These are phyloP conservation scores for Wallacemonas sp. DNA, from an alignment of 208 protist species.

Conservation along the genomic window DNA sequence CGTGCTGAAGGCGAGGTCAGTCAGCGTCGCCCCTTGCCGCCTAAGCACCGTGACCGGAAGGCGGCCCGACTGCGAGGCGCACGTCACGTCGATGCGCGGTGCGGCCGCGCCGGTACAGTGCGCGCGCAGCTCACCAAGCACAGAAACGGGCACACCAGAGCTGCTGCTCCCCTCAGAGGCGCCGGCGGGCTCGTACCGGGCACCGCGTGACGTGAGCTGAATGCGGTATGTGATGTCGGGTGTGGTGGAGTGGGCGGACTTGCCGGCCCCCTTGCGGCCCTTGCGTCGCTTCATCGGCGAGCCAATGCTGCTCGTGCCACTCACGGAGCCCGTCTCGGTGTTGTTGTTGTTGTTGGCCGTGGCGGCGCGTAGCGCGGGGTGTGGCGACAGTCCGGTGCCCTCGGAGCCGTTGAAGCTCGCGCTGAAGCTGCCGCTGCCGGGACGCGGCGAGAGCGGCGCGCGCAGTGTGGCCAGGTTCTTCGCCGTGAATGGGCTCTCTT, in stretches of 20 bases:
- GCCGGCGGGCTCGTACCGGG: not conserved
- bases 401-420: slow-evolving; percentile 9
- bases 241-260: not conserved
- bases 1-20: not conserved
- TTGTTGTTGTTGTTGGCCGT: not conserved
- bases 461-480: slow-evolving; percentile 4
- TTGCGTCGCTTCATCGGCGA: not conserved
- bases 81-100: not conserved
- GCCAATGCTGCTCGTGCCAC: slow-evolving; percentile 1
- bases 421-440: not conserved
- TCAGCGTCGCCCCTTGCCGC: not conserved
- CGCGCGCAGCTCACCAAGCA: not conserved
- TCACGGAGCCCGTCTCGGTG: slow-evolving; percentile 7
- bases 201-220: slow-evolving; percentile 7
- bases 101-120: not conserved
- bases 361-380: no score
- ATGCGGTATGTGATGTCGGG: not conserved
- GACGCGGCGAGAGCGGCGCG: not conserved
- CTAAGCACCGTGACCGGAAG: not conserved
- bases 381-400: no score
- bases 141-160: not conserved
- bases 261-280: not conserved
- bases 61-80: not conserved
- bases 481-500: slow-evolving; percentile 8
- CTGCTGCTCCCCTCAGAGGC: not conserved